Base-by-base conservation (phyloP, 2,329 filamentous ascomycete species). In the Penicillium sp. region DNA sequence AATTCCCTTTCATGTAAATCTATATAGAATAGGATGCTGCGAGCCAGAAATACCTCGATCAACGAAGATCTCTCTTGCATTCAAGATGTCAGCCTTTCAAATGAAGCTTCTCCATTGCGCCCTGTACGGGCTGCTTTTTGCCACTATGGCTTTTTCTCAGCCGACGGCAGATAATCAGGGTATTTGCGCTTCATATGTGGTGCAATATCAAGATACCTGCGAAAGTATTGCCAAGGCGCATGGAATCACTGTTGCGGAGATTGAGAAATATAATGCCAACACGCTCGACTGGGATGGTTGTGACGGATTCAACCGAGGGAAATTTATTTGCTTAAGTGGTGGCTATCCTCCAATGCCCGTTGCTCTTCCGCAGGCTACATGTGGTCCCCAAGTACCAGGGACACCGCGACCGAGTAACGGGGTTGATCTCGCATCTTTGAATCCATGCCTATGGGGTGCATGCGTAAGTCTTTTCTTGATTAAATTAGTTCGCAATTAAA, bases 221-320 rank as follows among this genome's bases (percentile, higher is more conserved):
- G 33, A 49, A 6, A 47, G 33, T 3, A 61, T 77, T 49, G 72
- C 67, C 3, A 55, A 58, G 3, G 47, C 51, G 0, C 47, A 75
- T 50, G 56, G 60, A 5, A 57, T 79, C 13, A 74, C 66, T 0
- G 49, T 61, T 0, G 56, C 66, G 1, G 61, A 76, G 2, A 65
- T 81, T n/a, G 66, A 72, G 28, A 49, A 47, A 0, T 70, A 66
- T 38, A 78, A 78, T 56, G 66, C 64, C 12, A 59, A 67, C 1
- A 76, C 72, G 4, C 78, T 72, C 72, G 73, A 63, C 28, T 77
- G 72, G 72, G 55, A 35, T 20, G 72, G 71, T 6, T 78, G 75
- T 54, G 43, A 57, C 3, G 42, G 62, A 9, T 44, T 77, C 3
- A 48, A 55, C n/a, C 46, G 58, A 15, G 64, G 65, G 1, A 42